phyloP scores from a whole-genome alignment of 768 basidiomycete genomes.

The Dacryopinax primogenitus region DNA sequence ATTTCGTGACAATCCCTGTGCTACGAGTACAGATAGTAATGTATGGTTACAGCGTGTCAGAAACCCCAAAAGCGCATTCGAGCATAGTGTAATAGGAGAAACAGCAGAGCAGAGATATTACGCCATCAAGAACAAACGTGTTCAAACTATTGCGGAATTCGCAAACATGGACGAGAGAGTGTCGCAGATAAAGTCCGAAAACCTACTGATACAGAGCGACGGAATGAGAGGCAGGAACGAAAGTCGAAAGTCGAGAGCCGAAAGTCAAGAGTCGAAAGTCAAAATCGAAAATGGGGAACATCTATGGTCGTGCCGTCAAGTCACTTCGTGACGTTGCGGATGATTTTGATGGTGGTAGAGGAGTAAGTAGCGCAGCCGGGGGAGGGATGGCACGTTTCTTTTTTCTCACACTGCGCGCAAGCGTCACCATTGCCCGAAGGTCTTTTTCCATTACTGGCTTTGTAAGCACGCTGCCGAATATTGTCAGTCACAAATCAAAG shows the following conservation, averaged over 20 bases:
- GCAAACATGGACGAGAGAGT: not conserved
- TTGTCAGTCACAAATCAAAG: too few species aligned
- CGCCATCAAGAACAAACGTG: not conserved
- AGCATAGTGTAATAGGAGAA: not conserved
- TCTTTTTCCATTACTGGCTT: conserved; percentile 48
- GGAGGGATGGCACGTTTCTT: not conserved
- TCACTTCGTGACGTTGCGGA: not conserved
- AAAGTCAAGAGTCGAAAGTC: not conserved
- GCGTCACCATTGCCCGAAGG: conserved; percentile 15
- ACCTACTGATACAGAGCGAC: conserved; percentile 4
- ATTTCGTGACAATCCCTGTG: not conserved
- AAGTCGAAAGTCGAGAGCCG: not conserved
- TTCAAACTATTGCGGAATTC: not conserved
- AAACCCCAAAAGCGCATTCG: not conserved
- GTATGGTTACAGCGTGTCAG: not conserved
- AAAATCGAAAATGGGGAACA: too few species aligned
- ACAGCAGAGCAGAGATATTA: not conserved
- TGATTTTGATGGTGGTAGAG: not conserved
- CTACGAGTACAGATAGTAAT: not conserved
- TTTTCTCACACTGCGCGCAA: conserved; percentile 9
- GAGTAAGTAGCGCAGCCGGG: not conserved
- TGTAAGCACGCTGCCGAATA: conserved; percentile 56
- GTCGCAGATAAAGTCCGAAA: conserved; percentile 1
- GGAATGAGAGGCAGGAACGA: not conserved
- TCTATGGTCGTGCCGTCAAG: not conserved